Base-by-base conservation (phyloP, 2,329 filamentous ascomycete species). In the Volutella citrinella region DNA sequence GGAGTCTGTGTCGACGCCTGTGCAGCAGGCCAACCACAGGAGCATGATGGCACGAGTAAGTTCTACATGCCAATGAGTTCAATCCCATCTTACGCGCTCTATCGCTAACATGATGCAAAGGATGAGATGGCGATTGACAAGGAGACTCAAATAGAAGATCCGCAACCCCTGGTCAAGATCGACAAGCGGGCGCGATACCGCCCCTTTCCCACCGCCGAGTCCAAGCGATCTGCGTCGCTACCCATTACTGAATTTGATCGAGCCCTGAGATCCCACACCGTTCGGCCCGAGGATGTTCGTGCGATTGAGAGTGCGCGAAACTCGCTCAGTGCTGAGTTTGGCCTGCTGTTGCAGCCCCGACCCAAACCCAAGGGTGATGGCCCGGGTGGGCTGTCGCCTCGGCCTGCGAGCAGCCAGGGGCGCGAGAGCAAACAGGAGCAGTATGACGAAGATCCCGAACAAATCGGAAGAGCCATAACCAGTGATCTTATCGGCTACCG, bases 401-500 rank as follows among this genome's bases (percentile, higher is more conserved):
- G 79, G 22, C 78, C 79, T 14, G 76, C 74, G n/a, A 82, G 77
- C 48, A 69, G 68, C 7, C 76, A 80, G 26, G 76, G 66, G 7
- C 69, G 72, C 21, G 68, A 65, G 15, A 70, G 63, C 27, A 61
- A 59, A 16, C 46, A 60, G 31, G 49, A 61, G 9, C 50, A 54
- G 15, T 56, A 52, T 5, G 57, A 63, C 11, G 64, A 71, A 2
- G 66, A 74, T 37, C 66, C 71, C 1, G 59, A 65, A n/a, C 69
- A 74, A 36, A 81, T 82, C 38, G 79, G 78, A n/a, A 70, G 73
- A 13, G 78, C 78, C 28, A 73, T 82, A 29, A 79, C 77, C 3
- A 76, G 72, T 41, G 75, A 79, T 37, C 65, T 59, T 16, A 61
- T 61, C 20, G 65, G 60, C 5, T 54, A 66, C 18, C 70, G 74